These are phyloP conservation scores for Cornus florida DNA, from an alignment of 148 eudicot species.

Conservation along the genomic window DNA sequence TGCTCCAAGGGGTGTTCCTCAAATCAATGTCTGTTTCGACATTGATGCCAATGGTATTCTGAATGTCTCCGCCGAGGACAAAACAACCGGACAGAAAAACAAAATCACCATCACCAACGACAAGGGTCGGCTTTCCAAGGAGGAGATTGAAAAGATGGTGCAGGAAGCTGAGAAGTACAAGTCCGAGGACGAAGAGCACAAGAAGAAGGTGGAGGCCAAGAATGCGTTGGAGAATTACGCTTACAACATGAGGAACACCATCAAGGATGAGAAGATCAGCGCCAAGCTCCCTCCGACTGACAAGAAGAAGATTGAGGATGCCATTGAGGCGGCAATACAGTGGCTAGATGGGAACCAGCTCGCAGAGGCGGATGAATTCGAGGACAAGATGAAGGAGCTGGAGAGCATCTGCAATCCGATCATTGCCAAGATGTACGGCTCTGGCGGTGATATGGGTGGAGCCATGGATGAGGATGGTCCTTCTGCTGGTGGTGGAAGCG, in stretches of 20 bases:
- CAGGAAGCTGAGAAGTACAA: conserved; percentile 62
- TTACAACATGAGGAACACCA: conserved; percentile 58
- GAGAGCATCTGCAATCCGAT: conserved; percentile 49
- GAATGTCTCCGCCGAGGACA: conserved; percentile 58
- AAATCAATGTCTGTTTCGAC: conserved; percentile 54
- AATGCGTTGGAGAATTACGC: conserved; percentile 54
- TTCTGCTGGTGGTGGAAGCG: conserved; percentile 3
- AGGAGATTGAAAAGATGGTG: conserved; percentile 59
- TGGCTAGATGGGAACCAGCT: conserved; percentile 61
- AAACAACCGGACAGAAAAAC: conserved; percentile 55
- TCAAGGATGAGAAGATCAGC: conserved; percentile 56
- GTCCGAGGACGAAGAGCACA: conserved; percentile 51
- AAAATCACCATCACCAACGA: conserved; percentile 61
- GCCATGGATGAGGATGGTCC: conserved; percentile 52
- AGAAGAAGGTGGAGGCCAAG: conserved; percentile 59
- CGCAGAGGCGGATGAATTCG: conserved; percentile 51
- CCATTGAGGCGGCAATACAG: conserved; percentile 40
- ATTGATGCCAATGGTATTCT: conserved; percentile 58
- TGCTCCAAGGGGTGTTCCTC: conserved; percentile 58
- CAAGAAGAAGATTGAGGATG: conserved; percentile 57
- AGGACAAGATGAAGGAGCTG: conserved; percentile 51
- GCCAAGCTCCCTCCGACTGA: conserved; percentile 40
- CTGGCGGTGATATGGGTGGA: conserved; percentile 39
- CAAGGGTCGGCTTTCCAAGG: conserved; percentile 55
- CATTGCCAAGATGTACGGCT: conserved; percentile 49